Conservation (phyloP, 106 monocot genomes). For the Platanthera zijinensis region DNA sequence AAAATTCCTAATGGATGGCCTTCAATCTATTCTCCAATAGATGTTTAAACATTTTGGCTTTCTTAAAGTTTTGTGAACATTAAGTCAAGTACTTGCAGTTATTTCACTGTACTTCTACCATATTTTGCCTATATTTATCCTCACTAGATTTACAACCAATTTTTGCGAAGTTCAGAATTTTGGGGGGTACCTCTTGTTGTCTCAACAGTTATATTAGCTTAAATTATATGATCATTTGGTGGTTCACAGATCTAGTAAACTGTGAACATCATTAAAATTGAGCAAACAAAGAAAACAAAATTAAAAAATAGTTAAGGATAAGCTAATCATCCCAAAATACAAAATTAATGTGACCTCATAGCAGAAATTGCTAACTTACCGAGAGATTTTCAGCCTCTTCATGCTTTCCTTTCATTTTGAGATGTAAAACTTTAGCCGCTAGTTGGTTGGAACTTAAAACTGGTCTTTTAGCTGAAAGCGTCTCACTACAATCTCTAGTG, state of each 20-base stretch:
- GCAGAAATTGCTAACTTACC: slow-evolving; percentile 32
- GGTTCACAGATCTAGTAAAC: background rate
- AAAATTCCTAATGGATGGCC: background rate
- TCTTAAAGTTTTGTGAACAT: background rate
- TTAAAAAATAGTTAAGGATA: background rate
- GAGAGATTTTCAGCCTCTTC: slow-evolving; percentile 81
- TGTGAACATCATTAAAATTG: no score
- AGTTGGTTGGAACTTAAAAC: slow-evolving; percentile 66
- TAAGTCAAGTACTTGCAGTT: background rate
- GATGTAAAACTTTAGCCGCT: slow-evolving; percentile 80
- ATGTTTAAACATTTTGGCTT: background rate
- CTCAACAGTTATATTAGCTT: background rate
- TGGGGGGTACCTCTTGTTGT: background rate
- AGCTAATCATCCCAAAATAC: background rate
- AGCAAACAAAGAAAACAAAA: background rate
- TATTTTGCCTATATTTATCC: background rate
- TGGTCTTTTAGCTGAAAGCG: slow-evolving; percentile 14
- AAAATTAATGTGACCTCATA: background rate
- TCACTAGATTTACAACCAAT: background rate
- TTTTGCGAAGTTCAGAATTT: background rate
- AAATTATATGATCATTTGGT: slow-evolving; percentile 1
- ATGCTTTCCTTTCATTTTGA: slow-evolving; percentile 82
- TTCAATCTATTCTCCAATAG: background rate
- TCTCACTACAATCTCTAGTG: slow-evolving; percentile 6
- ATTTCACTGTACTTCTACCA: background rate